These are phyloP conservation scores for Penicillium aurantiogriseum DNA, from an alignment of 2,329 filamentous ascomycete genomes.

Conservation along the genomic window DNA sequence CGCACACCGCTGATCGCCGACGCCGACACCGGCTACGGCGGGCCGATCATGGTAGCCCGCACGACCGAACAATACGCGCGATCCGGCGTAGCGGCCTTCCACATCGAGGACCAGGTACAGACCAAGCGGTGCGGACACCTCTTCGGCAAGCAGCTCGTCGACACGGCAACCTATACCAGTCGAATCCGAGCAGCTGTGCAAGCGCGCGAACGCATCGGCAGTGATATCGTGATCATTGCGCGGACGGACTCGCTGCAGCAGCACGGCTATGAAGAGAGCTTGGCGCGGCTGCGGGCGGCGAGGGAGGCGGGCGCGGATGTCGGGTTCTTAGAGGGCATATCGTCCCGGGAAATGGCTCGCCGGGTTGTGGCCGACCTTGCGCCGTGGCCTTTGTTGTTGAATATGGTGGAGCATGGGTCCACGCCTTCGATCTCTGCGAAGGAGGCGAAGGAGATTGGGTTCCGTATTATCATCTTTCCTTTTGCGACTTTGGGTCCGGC, in stretches of 20 bases:
- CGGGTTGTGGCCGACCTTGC: constrained; percentile 38
- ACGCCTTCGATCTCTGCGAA: constrained; percentile 41
- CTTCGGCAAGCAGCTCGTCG: constrained; percentile 41
- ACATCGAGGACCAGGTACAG: constrained; percentile 58
- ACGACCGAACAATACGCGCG: constrained; percentile 53
- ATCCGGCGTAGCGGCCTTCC: constrained; percentile 55
- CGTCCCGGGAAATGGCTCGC: constrained; percentile 38
- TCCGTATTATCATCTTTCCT: constrained; percentile 45
- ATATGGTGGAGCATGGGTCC: constrained; percentile 47
- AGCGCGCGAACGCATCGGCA: constrained; percentile 33
- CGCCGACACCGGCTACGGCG: constrained; percentile 56
- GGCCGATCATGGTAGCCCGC: constrained; percentile 49
- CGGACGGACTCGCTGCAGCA: constrained; percentile 41
- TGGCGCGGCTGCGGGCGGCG: constrained; percentile 41
- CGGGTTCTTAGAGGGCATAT: constrained; percentile 45
- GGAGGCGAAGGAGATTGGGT: constrained; percentile 43
- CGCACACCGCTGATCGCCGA: constrained; percentile 54
- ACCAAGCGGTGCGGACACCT: constrained; percentile 45
- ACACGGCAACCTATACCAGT: constrained; percentile 33
- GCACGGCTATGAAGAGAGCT: constrained; percentile 42
- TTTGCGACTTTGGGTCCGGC: constrained; percentile 42
- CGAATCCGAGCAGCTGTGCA: constrained; percentile 42
- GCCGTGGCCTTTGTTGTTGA: constrained; percentile 43
- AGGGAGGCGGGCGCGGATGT: constrained; percentile 43
- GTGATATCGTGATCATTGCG: constrained; percentile 48